Evolutionary conservation across 257 asterid genomes (phyloP).

Genomic region (Solanum pimpinellifolium): DNA sequence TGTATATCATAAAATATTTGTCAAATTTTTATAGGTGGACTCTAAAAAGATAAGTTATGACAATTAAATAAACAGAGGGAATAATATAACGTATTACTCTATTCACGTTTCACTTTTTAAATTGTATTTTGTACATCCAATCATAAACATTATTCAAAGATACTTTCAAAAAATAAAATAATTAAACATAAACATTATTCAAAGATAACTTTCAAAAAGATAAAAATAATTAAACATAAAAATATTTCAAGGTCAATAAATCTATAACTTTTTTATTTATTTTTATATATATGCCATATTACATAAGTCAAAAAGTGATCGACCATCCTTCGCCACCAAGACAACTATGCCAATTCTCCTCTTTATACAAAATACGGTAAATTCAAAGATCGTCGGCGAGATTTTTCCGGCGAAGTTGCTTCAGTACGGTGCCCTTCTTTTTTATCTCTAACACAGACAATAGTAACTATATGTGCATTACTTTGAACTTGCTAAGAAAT

Average conservation of each 20-base stretch:
- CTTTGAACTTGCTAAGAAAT: background rate
- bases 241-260: background rate
- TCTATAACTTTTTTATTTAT: background rate
- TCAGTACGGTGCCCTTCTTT: background rate
- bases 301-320: background rate
- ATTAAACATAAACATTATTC: background rate
- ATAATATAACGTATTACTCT: no score
- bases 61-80: accelerated
- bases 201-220: no score
- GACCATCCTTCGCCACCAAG: background rate
- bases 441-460: background rate
- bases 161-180: background rate
- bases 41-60: no score
- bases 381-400: background rate
- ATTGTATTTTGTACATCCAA: no score
- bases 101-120: background rate
- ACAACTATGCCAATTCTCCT: background rate
- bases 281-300: background rate
- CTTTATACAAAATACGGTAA: background rate
- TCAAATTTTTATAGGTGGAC: no score
- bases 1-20: no score
- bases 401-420: background rate
- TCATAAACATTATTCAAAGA: background rate
- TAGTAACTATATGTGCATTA: background rate
- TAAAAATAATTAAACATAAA: background rate